phyloP scores from a whole-genome alignment of 257 asterid species.

The Solanum peruvianum region DNA sequence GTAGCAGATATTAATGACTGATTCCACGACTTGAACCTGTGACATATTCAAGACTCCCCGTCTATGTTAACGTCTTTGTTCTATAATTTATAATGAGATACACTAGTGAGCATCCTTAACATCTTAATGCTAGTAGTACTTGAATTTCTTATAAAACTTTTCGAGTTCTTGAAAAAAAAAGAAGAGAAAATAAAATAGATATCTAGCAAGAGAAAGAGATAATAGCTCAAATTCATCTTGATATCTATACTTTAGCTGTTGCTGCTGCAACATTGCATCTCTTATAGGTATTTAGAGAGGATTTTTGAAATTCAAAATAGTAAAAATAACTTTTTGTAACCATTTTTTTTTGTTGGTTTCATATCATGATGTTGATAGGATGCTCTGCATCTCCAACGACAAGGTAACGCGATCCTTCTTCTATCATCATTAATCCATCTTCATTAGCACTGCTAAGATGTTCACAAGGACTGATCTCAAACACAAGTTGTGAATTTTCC shows the following conservation, averaged over 20 bases:
- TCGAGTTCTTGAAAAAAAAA: neutral
- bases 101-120: neutral
- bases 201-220: neutral
- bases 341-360: conserved; percentile 5
- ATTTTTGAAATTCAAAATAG: neutral
- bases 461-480: conserved; percentile 56
- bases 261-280: neutral
- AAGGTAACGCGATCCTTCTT: conserved; percentile 44
- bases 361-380: conserved; percentile 39
- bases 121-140: neutral
- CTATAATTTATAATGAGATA: neutral
- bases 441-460: conserved; percentile 52
- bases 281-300: neutral
- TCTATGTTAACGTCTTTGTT: neutral
- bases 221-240: neutral
- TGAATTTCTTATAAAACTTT: neutral
- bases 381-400: conserved; percentile 46
- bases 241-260: neutral
- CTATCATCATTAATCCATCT: conserved; percentile 63
- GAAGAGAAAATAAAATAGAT: neutral
- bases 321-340: neutral
- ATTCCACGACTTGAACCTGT: neutral
- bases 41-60: neutral
- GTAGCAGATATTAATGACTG: neutral
- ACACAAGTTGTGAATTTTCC: conserved; percentile 29